Evolutionary conservation across 441 rosid genomes (phyloP), one percentile per base, ranked within the genome.

Genomic region (Euphorbia schlechtendalii): DNA sequence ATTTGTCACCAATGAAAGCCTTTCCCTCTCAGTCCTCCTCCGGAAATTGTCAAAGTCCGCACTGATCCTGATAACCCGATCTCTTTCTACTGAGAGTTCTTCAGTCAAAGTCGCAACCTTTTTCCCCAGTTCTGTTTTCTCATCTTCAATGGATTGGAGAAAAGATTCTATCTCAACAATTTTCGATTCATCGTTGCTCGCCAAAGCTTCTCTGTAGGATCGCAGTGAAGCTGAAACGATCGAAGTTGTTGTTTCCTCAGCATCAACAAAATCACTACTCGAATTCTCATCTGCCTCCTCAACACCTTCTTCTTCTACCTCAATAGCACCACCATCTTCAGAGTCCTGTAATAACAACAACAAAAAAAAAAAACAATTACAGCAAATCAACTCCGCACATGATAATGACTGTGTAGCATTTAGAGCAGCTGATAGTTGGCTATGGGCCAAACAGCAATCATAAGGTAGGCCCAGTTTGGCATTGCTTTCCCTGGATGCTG

Each of bases 31-130:
- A 3, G 89, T 90, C 71, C 97, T 87, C 85, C 86, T 93, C 65
- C 97, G 83, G 70, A 90, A 90, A 80, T 93, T 93, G 71, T 93
- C 99, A 48, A 93, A 93, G 79, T 93, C 99, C 0, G 95, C 99
- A 76, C 96, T 82, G 34, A 93, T 84, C 81, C 97, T 80, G 66
- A 93, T 78, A 71, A 84, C 52, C 63, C 96, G 86, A 48, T 84
- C 97, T 79, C 65, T 88, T 78, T 86, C 95, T 18, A 52, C 55
- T 0, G 87, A 77, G 28, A 88, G 62, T 45, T 88, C 99, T 61
- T 79, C 84, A 38, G 86, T 74, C 70, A 93, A 78, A 59, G 79
- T 61, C 0, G 80, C 63, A 56, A 83, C 81, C 81, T 86, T 86
- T 34, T 66, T 72, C 75, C 79, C 86, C 61, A 88, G 87, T 54